Evolutionary conservation across 805 yeast genomes (phyloP).

Genomic region (Myxozyma kluyveri): DNA sequence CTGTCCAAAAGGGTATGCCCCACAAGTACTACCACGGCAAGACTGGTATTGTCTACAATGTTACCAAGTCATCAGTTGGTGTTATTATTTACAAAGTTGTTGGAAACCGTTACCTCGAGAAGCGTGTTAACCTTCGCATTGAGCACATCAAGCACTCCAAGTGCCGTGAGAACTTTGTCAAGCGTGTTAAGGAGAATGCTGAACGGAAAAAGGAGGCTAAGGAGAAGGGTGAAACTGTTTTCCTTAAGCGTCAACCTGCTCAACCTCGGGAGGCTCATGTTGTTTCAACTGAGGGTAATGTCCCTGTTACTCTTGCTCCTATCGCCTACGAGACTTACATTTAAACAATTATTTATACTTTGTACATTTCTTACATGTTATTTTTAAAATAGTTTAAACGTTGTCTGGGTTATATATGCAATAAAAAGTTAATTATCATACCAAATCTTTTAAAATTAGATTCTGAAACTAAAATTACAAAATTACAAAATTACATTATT

Average conservation of each 20-base stretch:
- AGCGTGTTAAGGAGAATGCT: slow-evolving; percentile 97
- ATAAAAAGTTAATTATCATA: not conserved
- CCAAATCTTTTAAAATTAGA: too few relatives aligned
- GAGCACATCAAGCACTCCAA: slow-evolving; percentile 99
- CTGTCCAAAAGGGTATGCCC: slow-evolving; percentile 99
- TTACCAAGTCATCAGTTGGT: slow-evolving; percentile 98
- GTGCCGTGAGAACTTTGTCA: slow-evolving; percentile 98
- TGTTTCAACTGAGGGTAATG: slow-evolving; percentile 75
- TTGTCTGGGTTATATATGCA: slow-evolving; percentile 8
- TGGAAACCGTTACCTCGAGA: slow-evolving; percentile 98
- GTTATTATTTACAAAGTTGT: slow-evolving; percentile 97
- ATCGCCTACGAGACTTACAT: slow-evolving; percentile 99
- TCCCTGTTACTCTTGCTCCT: slow-evolving; percentile 97
- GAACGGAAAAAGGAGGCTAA: slow-evolving; percentile 91
- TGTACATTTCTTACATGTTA: slow-evolving; percentile 13
- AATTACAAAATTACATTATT: too few relatives aligned
- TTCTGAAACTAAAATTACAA: too few relatives aligned
- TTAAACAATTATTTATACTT: slow-evolving; percentile 44
- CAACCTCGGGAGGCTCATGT: slow-evolving; percentile 93
- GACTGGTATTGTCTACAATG: slow-evolving; percentile 99
- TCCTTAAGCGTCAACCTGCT: slow-evolving; percentile 97
- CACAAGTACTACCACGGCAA: slow-evolving; percentile 99
- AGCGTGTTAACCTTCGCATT: slow-evolving; percentile 96
- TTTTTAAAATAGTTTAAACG: slow-evolving; percentile 1
- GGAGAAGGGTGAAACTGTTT: slow-evolving; percentile 84